A percentile compares a stretch with the other conserved stretches of the same genome.
phyloP scores from a whole-genome alignment of 2,329 filamentous ascomycete genomes.

The Penicillium palitans region DNA sequence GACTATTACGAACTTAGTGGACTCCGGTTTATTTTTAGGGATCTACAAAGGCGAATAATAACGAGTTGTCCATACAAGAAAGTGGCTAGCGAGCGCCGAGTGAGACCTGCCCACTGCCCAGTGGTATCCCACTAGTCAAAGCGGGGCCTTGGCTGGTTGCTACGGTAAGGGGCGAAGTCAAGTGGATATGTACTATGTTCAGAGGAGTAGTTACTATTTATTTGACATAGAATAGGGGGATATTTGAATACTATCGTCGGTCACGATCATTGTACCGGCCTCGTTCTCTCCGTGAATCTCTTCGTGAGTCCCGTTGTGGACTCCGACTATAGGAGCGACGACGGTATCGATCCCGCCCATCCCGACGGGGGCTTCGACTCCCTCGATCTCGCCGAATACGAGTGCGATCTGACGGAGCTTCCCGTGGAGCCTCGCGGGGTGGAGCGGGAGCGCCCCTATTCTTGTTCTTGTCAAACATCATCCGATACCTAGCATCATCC shows the following conservation, averaged over 20 bases:
- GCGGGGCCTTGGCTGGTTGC: slow-evolving; percentile 14
- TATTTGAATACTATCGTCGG: slow-evolving; percentile 22
- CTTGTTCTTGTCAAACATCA: slow-evolving; percentile 70
- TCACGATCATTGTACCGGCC: slow-evolving; percentile 35
- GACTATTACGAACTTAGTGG: slow-evolving; percentile 1
- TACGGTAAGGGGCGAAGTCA: not conserved
- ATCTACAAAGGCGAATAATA: slow-evolving; percentile 12
- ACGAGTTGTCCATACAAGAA: slow-evolving; percentile 8
- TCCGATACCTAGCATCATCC: slow-evolving; percentile 63
- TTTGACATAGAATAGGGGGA: not conserved
- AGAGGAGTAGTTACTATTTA: not conserved
- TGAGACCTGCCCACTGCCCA: slow-evolving; percentile 25
- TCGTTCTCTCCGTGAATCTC: slow-evolving; percentile 32
- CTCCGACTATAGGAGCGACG: slow-evolving; percentile 38
- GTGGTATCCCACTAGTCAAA: not conserved
- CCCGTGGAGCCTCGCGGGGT: not conserved
- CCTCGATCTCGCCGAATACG: slow-evolving; percentile 36
- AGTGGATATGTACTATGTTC: slow-evolving; percentile 1
- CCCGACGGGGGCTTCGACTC: slow-evolving; percentile 31
- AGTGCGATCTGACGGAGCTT: slow-evolving; percentile 46
- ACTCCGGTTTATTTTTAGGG: slow-evolving; percentile 24
- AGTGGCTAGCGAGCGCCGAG: slow-evolving; percentile 6
- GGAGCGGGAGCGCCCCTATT: slow-evolving; percentile 16
- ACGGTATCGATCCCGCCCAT: slow-evolving; percentile 39
- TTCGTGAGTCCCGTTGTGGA: slow-evolving; percentile 24